Conservation (phyloP, 495 filamentous ascomycete species). For the Entonaema liquescens region DNA sequence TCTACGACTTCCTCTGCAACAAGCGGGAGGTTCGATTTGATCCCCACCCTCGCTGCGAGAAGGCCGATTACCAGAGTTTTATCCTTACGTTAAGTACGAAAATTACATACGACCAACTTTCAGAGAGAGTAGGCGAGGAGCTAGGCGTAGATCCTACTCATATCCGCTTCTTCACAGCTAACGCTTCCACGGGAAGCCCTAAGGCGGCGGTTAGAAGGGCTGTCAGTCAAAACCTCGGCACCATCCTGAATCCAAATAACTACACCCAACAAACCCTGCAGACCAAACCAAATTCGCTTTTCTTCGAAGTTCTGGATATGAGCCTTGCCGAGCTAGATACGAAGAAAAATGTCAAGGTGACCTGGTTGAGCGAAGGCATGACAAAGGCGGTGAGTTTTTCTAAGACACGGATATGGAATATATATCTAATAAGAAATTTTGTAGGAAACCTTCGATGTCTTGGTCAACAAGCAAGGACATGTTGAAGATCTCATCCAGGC, state of each 20-base stretch:
- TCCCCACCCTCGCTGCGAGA: constrained; percentile 63
- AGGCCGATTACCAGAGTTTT: constrained; percentile 66
- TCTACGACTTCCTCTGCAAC: constrained; percentile 92
- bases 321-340: constrained; percentile 91
- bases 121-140: constrained; percentile 84
- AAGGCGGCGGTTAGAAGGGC: constrained; percentile 77
- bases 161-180: constrained; percentile 86
- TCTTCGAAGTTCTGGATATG: constrained; percentile 92
- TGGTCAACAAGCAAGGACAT: constrained; percentile 83
- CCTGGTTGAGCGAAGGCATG: constrained; percentile 87
- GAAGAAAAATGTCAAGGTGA: constrained; percentile 83
- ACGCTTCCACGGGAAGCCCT: constrained; percentile 74
- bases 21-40: constrained; percentile 75
- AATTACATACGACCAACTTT: constrained; percentile 88
- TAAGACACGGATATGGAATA: background rate
- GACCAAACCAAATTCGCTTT: constrained; percentile 78
- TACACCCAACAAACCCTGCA: constrained; percentile 63
- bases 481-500: constrained; percentile 77
- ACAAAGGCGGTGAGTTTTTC: constrained; percentile 76
- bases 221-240: constrained; percentile 68
- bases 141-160: constrained; percentile 83
- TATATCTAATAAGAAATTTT: constrained; percentile 40
- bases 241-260: constrained; percentile 72
- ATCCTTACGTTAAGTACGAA: constrained; percentile 80
- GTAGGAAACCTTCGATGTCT: constrained; percentile 76